These are phyloP conservation scores for Wickerhamomyces pijperi DNA, from an alignment of 805 yeast genomes.

Conservation along the genomic window DNA sequence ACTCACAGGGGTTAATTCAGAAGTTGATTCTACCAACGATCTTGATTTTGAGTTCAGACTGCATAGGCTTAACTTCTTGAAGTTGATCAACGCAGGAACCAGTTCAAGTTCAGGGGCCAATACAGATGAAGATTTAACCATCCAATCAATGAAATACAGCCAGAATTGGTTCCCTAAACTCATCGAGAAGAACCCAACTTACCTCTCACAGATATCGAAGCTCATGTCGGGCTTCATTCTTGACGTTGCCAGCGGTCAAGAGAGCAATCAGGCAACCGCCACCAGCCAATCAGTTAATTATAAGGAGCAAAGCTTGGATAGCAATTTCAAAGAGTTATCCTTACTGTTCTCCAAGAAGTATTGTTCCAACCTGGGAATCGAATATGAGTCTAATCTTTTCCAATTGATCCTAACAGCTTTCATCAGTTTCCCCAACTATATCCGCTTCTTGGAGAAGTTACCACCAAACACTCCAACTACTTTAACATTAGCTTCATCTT, in stretches of 20 bases:
- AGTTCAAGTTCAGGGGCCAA: not conserved
- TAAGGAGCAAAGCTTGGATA: slow-evolving; percentile 9
- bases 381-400: slow-evolving; percentile 43
- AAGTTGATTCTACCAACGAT: not conserved
- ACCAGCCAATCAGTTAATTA: too few relatives aligned
- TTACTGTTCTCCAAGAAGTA: slow-evolving; percentile 34
- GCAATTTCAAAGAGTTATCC: slow-evolving; percentile 20
- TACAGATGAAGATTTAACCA: slow-evolving; percentile 1
- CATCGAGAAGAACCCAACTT: slow-evolving; percentile 23
- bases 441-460: slow-evolving; percentile 30
- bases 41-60: slow-evolving; percentile 31
- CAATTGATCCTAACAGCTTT: slow-evolving; percentile 40
- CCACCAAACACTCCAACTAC: not conserved
- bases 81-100: slow-evolving; percentile 17
- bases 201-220: slow-evolving; percentile 30
- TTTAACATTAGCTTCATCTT: slow-evolving; percentile 25
- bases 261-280: slow-evolving; percentile 4
- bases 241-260: slow-evolving; percentile 14
- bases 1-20: not conserved
- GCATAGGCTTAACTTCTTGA: slow-evolving; percentile 31
- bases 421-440: slow-evolving; percentile 39
- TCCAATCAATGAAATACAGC: slow-evolving; percentile 34
- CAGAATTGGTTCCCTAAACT: slow-evolving; percentile 27
- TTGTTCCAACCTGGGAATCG: slow-evolving; percentile 35
- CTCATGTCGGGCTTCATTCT: slow-evolving; percentile 26